phyloP scores from a whole-genome alignment of 2,329 filamentous ascomycete genomes.

The Rhynchosporium agropyri region DNA sequence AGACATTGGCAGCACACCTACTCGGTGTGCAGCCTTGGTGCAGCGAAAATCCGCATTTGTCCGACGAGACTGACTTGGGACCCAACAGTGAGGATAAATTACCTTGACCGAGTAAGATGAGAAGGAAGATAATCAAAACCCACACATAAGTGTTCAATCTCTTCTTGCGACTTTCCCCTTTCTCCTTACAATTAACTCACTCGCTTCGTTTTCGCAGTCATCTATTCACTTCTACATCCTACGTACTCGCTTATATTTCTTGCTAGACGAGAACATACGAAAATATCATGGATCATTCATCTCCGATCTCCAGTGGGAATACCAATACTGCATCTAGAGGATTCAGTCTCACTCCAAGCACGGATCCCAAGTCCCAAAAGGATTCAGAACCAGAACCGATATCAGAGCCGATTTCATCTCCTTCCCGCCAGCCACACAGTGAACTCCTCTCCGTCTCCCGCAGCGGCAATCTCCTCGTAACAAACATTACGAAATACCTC shows the following conservation, averaged over 20 bases:
- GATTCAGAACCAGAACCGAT: not conserved
- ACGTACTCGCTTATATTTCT: not conserved
- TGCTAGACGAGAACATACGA: slow-evolving; percentile 6
- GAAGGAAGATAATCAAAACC: not conserved
- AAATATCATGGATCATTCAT: not conserved
- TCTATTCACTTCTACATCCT: not conserved
- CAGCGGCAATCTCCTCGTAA: slow-evolving; percentile 16
- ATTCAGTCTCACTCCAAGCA: not conserved
- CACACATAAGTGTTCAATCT: not conserved
- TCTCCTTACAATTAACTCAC: slow-evolving; percentile 1
- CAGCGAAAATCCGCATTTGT: not conserved
- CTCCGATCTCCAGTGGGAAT: not conserved
- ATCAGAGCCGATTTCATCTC: slow-evolving; percentile 5
- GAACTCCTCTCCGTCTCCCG: slow-evolving; percentile 15
- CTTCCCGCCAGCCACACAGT: not conserved
- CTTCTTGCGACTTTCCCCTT: not conserved
- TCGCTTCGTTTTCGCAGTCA: slow-evolving; percentile 1
- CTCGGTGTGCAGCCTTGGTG: slow-evolving; percentile 5
- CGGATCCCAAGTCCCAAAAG: not conserved
- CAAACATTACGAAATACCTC: slow-evolving; percentile 25
- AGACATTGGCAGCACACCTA: not conserved
- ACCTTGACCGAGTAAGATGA: not conserved
- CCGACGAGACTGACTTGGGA: not conserved
- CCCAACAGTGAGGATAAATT: not conserved
- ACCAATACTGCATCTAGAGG: not conserved